These are phyloP conservation scores for Thelonectria discophora DNA, from an alignment of 2,329 filamentous ascomycete genomes.

Conservation along the genomic window DNA sequence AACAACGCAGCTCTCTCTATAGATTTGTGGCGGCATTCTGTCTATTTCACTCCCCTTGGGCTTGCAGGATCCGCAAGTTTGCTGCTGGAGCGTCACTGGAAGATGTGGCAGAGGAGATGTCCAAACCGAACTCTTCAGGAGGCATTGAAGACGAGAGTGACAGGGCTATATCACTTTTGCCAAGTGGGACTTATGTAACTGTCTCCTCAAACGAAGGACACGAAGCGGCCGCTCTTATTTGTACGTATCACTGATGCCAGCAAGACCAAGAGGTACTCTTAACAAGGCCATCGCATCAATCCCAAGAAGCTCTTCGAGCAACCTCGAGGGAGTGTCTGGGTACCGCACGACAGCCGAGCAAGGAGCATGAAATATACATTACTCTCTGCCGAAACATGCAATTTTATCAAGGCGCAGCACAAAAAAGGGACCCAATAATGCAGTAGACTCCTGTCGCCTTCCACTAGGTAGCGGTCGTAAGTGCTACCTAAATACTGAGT, in stretches of 20 bases:
- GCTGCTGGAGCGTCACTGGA: conserved; percentile 1
- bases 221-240: conserved; percentile 10
- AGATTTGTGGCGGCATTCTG: conserved; percentile 14
- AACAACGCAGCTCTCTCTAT: neutral
- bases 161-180: conserved; percentile 10
- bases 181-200: conserved; percentile 15
- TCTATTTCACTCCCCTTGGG: conserved; percentile 16
- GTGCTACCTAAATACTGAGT: too few species aligned
- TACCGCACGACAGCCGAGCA: too few species aligned
- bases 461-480: too few species aligned
- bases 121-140: neutral
- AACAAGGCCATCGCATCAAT: neutral
- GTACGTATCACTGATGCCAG: conserved; percentile 14
- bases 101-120: conserved; percentile 6
- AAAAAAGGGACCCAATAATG: too few species aligned
- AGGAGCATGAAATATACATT: too few species aligned
- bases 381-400: too few species aligned
- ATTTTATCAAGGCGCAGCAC: too few species aligned
- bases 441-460: too few species aligned
- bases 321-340: neutral
- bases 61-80: conserved; percentile 18
- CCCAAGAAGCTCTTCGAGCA: neutral
- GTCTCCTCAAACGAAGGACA: conserved; percentile 13
- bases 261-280: neutral
- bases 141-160: conserved; percentile 12